These are phyloP conservation scores for Scheffersomyces insectosa DNA, from an alignment of 1,139 yeast genomes.

Conservation along the genomic window DNA sequence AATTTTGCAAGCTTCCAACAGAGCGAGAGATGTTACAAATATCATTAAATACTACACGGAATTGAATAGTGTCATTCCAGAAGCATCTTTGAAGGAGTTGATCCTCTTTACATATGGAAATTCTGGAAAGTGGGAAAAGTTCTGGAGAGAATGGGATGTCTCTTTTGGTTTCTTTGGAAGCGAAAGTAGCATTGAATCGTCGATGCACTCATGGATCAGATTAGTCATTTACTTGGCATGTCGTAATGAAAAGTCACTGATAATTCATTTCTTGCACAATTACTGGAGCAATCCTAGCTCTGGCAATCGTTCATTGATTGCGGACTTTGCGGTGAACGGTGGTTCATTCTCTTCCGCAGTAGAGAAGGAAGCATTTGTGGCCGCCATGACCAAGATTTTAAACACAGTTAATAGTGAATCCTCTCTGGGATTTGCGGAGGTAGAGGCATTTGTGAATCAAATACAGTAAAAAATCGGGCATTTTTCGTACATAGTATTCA, in stretches of 20 bases:
- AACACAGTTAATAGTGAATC: constrained; percentile 11
- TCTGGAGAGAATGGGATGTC: constrained; percentile 44
- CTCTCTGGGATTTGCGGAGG: constrained; percentile 3
- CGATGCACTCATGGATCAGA: constrained; percentile 32
- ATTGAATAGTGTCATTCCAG: constrained; percentile 9
- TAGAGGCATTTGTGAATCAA: constrained; percentile 10
- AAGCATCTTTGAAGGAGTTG: constrained; percentile 30
- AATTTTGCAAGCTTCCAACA: constrained; percentile 24
- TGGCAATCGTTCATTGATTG: constrained; percentile 24
- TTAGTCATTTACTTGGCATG: constrained; percentile 36
- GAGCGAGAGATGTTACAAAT: constrained; percentile 32
- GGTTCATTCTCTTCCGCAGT: constrained; percentile 18
- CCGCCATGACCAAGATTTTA: constrained; percentile 21
- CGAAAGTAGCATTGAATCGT: constrained; percentile 6
- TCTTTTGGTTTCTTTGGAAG: constrained; percentile 15
- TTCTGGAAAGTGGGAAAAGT: constrained; percentile 37
- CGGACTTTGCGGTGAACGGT: constrained; percentile 18
- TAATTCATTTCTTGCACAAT: constrained; percentile 29
- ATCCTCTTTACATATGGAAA: constrained; percentile 41
- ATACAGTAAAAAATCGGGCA: not conserved
- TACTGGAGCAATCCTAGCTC: constrained; percentile 27
- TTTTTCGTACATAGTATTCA: too few species aligned
- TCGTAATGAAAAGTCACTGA: constrained; percentile 28
- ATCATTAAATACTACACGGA: constrained; percentile 24
- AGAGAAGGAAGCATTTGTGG: constrained; percentile 23